A percentile compares a stretch with the other conserved stretches of the same genome.
Conservation (phyloP, 1,284 basidiomycete species). For the Heterobasidion annosum region DNA sequence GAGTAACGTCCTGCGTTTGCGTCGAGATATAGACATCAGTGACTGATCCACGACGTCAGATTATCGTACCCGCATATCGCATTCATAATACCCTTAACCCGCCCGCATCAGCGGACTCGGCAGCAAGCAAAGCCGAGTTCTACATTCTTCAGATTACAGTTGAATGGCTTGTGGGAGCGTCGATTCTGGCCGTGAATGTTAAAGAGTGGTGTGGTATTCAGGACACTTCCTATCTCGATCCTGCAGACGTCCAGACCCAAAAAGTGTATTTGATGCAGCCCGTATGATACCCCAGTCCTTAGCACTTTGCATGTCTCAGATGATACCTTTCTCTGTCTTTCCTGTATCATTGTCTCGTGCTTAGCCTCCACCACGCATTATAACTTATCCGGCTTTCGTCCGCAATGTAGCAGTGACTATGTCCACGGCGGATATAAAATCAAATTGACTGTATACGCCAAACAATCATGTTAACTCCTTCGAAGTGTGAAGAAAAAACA, state of each 20-base stretch:
- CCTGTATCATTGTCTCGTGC: no score
- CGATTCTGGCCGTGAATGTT: neutral
- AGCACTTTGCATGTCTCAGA: no score
- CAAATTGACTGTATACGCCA: no score
- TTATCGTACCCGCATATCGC: constrained; percentile 1
- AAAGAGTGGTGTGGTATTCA: constrained; percentile 2
- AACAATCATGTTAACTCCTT: no score
- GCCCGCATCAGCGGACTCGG: neutral
- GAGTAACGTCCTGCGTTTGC: neutral
- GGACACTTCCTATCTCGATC: neutral
- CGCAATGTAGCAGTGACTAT: no score
- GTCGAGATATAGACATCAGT: neutral
- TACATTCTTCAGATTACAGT: neutral
- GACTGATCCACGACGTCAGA: neutral
- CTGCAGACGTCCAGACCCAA: neutral
- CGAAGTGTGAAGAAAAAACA: no score
- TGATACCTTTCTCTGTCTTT: no score
- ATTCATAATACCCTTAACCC: neutral
- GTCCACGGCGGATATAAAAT: no score
- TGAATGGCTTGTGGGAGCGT: constrained; percentile 1
- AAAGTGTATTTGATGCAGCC: neutral
- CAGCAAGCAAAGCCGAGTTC: neutral
- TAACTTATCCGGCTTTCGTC: no score
- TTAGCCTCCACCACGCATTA: no score
- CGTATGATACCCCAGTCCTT: neutral